phyloP scores from a whole-genome alignment of 345 rosid species.

The Hypericum perforatum region DNA sequence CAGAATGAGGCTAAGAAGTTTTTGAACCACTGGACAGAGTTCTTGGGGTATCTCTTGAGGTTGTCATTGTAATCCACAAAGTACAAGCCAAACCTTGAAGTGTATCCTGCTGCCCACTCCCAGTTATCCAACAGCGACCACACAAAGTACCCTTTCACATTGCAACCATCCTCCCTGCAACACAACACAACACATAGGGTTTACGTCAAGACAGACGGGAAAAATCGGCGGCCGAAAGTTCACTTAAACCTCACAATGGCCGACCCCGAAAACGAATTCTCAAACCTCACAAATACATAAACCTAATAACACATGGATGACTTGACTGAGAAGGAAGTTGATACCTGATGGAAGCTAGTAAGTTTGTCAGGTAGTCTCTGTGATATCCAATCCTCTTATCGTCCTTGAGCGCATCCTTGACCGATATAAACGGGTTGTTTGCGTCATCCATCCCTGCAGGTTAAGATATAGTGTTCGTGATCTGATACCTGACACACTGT shows the following conservation, averaged over 20 bases:
- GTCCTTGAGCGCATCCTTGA: constrained; percentile 62
- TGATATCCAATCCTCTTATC: constrained; percentile 72
- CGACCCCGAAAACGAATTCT: no score
- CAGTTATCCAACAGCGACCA: constrained; percentile 92
- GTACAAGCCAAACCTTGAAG: constrained; percentile 86
- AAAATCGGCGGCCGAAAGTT: no score
- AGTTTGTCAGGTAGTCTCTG: constrained; percentile 67
- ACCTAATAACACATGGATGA: not conserved
- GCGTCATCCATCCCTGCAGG: constrained; percentile 89
- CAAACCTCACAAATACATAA: no score
- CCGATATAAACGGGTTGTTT: constrained; percentile 31
- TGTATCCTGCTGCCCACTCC: constrained; percentile 93
- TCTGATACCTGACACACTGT: not conserved
- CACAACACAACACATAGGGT: constrained; percentile 6
- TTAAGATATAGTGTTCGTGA: not conserved
- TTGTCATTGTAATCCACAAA: constrained; percentile 76
- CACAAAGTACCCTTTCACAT: constrained; percentile 83
- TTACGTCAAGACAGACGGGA: not conserved
- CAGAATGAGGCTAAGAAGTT: constrained; percentile 33
- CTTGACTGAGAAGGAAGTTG: no score
- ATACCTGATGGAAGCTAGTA: constrained; percentile 67
- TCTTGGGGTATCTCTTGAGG: constrained; percentile 80
- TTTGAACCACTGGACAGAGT: constrained; percentile 89
- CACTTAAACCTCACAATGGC: no score
- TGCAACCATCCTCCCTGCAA: constrained; percentile 87